These are phyloP conservation scores for Elsinoe batatas DNA, from an alignment of 2,329 filamentous ascomycete species.

Conservation along the genomic window DNA sequence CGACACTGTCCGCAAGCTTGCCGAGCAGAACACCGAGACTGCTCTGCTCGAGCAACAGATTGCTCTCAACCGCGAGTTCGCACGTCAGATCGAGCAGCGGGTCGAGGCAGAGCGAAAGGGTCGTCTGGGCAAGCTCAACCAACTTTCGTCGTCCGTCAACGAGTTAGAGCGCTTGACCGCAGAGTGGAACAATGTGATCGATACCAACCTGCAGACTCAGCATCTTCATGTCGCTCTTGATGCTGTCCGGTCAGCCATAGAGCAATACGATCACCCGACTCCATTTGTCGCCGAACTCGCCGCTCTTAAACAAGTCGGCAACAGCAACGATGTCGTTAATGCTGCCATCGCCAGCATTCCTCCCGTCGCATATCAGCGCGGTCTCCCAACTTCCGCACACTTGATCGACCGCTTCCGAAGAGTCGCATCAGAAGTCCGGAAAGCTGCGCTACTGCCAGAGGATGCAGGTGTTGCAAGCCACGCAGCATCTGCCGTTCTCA, in stretches of 20 bases:
- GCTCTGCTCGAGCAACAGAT: constrained; percentile 84
- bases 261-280: constrained; percentile 57
- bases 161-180: constrained; percentile 81
- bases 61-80: constrained; percentile 75
- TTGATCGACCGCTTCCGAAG: constrained; percentile 93
- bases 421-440: constrained; percentile 84
- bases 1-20: constrained; percentile 66
- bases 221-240: constrained; percentile 94
- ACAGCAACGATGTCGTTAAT: constrained; percentile 65
- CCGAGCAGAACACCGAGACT: constrained; percentile 75
- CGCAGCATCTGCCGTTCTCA: constrained; percentile 78
- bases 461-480: constrained; percentile 92
- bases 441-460: constrained; percentile 83
- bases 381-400: constrained; percentile 71
- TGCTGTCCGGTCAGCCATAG: constrained; percentile 74
- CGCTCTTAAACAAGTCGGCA: constrained; percentile 84
- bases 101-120: constrained; percentile 84
- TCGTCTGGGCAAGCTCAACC: constrained; percentile 73
- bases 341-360: constrained; percentile 96
- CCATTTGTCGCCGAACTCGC: constrained; percentile 91
- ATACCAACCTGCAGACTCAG: constrained; percentile 84
- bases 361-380: constrained; percentile 84
- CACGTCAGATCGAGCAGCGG: constrained; percentile 63
- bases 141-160: constrained; percentile 65
- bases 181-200: constrained; percentile 84